These are phyloP conservation scores for Lagenidium giganteum DNA, from an alignment of 352 stramenopile genomes.

Conservation along the genomic window DNA sequence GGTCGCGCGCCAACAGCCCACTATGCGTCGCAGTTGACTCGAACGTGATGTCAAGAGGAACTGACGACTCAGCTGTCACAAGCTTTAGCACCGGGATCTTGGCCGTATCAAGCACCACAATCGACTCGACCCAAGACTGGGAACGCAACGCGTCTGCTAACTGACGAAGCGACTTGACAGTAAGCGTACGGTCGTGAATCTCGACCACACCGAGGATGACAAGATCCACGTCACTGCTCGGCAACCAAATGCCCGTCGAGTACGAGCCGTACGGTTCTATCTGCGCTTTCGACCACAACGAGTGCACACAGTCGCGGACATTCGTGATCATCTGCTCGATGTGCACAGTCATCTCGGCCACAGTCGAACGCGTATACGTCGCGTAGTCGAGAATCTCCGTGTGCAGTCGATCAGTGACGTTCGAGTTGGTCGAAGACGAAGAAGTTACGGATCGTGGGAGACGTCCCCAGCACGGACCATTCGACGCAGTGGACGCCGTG, in stretches of 20 bases:
- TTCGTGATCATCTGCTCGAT: slow-evolving; percentile 84
- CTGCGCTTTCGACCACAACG: slow-evolving; percentile 67
- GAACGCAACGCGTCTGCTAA: slow-evolving; percentile 49
- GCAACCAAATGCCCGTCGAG: slow-evolving; percentile 84
- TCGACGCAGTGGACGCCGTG: slow-evolving; percentile 21
- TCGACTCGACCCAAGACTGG: slow-evolving; percentile 74
- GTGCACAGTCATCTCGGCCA: slow-evolving; percentile 71
- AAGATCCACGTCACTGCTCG: slow-evolving; percentile 82
- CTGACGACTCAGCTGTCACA: slow-evolving; percentile 61
- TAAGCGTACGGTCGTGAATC: slow-evolving; percentile 51
- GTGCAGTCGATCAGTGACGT: slow-evolving; percentile 36
- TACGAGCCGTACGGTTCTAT: slow-evolving; percentile 85
- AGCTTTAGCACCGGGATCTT: slow-evolving; percentile 85
- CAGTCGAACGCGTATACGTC: slow-evolving; percentile 58
- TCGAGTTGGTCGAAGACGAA: background rate
- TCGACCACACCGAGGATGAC: slow-evolving; percentile 71
- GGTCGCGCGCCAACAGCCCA: slow-evolving; percentile 69
- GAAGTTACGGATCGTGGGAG: background rate
- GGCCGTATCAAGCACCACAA: slow-evolving; percentile 77
- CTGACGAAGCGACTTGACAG: slow-evolving; percentile 48
- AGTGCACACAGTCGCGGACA: slow-evolving; percentile 54
- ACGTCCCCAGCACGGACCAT: slow-evolving; percentile 2
- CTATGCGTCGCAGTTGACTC: slow-evolving; percentile 79
- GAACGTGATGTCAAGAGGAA: slow-evolving; percentile 85
- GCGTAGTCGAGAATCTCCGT: slow-evolving; percentile 80